These are phyloP conservation scores for Elongisporangium undulatum DNA, from an alignment of 352 stramenopile species.

Conservation along the genomic window DNA sequence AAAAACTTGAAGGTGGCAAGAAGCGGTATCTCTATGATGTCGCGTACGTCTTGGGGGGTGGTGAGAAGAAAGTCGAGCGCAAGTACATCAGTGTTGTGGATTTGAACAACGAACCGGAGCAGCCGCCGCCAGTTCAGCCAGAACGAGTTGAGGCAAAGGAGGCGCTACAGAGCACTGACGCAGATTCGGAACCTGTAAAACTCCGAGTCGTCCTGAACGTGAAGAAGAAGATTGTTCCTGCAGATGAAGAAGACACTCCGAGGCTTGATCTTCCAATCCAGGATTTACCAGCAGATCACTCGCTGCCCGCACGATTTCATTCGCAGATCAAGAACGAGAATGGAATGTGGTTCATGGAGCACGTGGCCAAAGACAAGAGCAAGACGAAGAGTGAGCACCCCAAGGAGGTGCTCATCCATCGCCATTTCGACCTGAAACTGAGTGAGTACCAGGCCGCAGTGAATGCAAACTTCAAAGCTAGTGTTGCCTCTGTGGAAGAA, in stretches of 20 bases:
- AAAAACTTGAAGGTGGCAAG: constrained; percentile 22
- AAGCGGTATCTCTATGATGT: constrained; percentile 70
- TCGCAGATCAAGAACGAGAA: constrained; percentile 41
- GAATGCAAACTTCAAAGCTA: constrained; percentile 33
- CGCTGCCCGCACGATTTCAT: constrained; percentile 22
- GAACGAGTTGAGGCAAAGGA: background rate
- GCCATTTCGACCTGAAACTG: constrained; percentile 51
- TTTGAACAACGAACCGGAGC: constrained; percentile 23
- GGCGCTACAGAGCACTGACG: constrained; percentile 10
- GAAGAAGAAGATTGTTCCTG: constrained; percentile 1
- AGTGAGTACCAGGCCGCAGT: constrained; percentile 22
- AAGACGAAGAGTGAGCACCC: constrained; percentile 1
- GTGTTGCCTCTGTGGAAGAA: constrained; percentile 34
- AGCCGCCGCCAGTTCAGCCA: constrained; percentile 3
- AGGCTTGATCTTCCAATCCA: constrained; percentile 5
- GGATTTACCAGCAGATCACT: constrained; percentile 10
- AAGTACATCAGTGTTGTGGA: constrained; percentile 76
- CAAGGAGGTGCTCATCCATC: constrained; percentile 48
- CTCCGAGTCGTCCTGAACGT: constrained; percentile 23
- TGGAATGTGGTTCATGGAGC: constrained; percentile 32
- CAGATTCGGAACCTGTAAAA: constrained; percentile 11
- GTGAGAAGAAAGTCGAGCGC: constrained; percentile 75
- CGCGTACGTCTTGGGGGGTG: constrained; percentile 60
- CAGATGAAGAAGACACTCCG: constrained; percentile 14
- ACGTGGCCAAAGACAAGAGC: constrained; percentile 8